A percentile compares a stretch with the other conserved stretches of the same genome.
Evolutionary conservation across 2,329 filamentous ascomycete species (phyloP).

Genomic region (Talaromyces sp.): DNA sequence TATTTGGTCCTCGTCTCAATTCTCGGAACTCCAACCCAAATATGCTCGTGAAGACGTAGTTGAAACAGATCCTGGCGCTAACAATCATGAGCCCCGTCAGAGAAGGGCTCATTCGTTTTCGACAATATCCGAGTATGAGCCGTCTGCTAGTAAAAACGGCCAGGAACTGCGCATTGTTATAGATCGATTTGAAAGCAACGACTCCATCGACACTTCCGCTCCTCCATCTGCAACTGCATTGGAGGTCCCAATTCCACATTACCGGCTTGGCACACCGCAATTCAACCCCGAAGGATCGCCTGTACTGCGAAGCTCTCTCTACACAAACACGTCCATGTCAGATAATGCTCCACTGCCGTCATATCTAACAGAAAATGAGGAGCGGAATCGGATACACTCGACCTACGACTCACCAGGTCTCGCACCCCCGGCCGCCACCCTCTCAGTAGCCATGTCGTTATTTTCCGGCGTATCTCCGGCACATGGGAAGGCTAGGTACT

Average conservation of each 20-base stretch:
- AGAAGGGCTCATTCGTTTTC: conserved; percentile 72
- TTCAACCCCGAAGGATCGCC: conserved; percentile 75
- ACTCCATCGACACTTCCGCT: conserved; percentile 54
- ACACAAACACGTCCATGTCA: conserved; percentile 60
- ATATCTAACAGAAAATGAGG: conserved; percentile 41
- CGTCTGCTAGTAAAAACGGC: conserved; percentile 40
- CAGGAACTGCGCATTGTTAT: conserved; percentile 78
- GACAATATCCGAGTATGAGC: conserved; percentile 62
- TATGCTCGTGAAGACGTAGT: conserved; percentile 21
- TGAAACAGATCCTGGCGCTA: conserved; percentile 20
- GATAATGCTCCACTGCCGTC: conserved; percentile 67
- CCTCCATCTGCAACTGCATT: conserved; percentile 59
- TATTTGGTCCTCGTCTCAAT: conserved; percentile 38
- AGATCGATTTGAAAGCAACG: conserved; percentile 63
- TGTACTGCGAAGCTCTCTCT: conserved; percentile 74
- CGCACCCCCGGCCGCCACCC: conserved; percentile 20
- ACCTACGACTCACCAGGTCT: conserved; percentile 24
- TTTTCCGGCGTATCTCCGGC: conserved; percentile 31
- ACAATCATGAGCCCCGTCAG: conserved; percentile 33
- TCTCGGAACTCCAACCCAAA: conserved; percentile 33
- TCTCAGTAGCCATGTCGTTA: conserved; percentile 33
- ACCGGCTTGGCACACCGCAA: conserved; percentile 74
- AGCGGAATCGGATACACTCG: conserved; percentile 18
- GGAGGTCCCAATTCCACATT: conserved; percentile 75
- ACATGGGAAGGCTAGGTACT: conserved; percentile 23